phyloP scores from a whole-genome alignment of 371 early-diverging fungal genomes.

The Actinomucor elegans region DNA sequence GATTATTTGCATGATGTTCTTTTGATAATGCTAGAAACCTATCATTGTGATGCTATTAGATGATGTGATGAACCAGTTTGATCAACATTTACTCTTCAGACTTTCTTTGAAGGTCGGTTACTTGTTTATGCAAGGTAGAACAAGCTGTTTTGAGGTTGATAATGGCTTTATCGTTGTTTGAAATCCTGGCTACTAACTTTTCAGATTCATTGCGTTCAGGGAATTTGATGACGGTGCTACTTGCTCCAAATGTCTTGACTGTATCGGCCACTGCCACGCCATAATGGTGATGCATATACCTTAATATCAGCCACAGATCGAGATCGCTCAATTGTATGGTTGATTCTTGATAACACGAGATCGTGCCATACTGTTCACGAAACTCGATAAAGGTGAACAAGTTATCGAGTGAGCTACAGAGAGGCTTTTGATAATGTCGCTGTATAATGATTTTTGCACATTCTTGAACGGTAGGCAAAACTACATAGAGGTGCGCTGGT shows the following conservation, averaged over 20 bases:
- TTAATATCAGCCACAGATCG: conserved; percentile 34
- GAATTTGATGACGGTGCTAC: conserved; percentile 33
- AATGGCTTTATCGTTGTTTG: conserved; percentile 49
- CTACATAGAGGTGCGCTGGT: conserved; percentile 12
- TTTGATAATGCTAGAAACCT: conserved; percentile 19
- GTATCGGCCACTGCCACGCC: conserved; percentile 31
- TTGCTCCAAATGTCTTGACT: conserved; percentile 25
- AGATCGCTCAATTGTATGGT: conserved; percentile 15
- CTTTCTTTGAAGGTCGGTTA: conserved; percentile 44
- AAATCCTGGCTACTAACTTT: conserved; percentile 24
- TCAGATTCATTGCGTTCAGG: conserved; percentile 2
- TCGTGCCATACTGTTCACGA: conserved; percentile 19
- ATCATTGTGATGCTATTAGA: neutral
- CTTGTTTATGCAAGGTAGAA: conserved; percentile 42
- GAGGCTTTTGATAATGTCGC: conserved; percentile 11
- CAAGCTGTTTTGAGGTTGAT: conserved; percentile 44
- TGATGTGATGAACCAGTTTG: neutral
- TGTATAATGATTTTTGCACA: conserved; percentile 19
- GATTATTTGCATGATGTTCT: conserved; percentile 21
- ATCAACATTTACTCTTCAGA: conserved; percentile 16
- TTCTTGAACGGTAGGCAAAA: conserved; percentile 33
- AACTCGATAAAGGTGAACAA: conserved; percentile 36
- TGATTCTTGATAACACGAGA: conserved; percentile 5
- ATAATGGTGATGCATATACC: conserved; percentile 28
- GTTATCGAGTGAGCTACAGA: conserved; percentile 19